These are phyloP conservation scores for Tricholoma matsutake DNA, from an alignment of 768 basidiomycete genomes.

Conservation along the genomic window DNA sequence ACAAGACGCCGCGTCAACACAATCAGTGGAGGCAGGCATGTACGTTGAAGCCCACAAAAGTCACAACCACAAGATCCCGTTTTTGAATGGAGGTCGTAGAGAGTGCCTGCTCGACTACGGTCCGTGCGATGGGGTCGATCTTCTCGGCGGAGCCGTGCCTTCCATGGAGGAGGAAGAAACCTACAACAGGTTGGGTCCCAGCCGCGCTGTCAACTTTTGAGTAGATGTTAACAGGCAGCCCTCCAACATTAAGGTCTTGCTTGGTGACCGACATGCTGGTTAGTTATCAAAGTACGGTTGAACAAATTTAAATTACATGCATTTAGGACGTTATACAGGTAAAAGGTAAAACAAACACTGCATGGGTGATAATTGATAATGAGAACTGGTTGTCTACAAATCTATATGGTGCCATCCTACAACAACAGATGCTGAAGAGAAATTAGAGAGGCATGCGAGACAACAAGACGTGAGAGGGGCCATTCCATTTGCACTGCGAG, in stretches of 20 bases:
- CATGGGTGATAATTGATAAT: background rate
- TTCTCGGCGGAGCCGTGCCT: constrained; percentile 29
- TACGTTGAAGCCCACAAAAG: constrained; percentile 30
- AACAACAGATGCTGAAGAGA: constrained; percentile 1
- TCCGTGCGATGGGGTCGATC: constrained; percentile 25
- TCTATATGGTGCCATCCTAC: constrained; percentile 17
- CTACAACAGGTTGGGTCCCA: constrained; percentile 23
- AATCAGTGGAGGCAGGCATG: background rate
- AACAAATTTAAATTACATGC: background rate
- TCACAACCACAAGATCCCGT: constrained; percentile 32
- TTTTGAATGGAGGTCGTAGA: background rate
- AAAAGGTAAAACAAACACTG: constrained; percentile 3
- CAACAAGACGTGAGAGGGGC: constrained; percentile 1
- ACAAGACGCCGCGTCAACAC: background rate
- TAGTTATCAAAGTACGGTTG: background rate
- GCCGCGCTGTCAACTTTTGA: constrained; percentile 8
- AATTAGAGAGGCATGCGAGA: background rate
- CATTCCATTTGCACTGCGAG: background rate
- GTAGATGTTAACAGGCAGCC: constrained; percentile 35
- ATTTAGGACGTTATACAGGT: background rate
- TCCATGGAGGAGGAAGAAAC: constrained; percentile 44
- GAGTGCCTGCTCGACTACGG: constrained; percentile 21
- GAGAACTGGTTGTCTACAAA: constrained; percentile 14
- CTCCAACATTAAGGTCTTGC: constrained; percentile 32
- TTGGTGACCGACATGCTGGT: constrained; percentile 6